Percentiles rank a stretch among this genome's conserved stretches.
Evolutionary conservation across 192 early-diverging fungal species (phyloP).

Genomic region (Backusella westeae): DNA sequence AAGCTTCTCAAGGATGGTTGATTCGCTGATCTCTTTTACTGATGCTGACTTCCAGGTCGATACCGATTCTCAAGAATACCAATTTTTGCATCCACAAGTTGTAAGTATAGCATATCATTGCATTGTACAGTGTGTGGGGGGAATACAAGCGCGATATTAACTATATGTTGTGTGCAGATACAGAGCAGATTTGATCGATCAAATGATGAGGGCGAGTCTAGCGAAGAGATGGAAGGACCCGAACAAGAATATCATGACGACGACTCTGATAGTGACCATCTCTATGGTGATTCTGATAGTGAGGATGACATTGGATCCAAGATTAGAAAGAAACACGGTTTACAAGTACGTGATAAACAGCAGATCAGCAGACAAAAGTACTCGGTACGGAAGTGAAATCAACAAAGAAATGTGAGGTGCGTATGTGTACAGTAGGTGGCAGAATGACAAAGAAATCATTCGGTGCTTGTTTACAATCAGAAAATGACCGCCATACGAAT

Average conservation of each 20-base stretch:
- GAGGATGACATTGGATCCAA: slow-evolving; percentile 40
- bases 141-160: not conserved
- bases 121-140: too few relatives aligned
- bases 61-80: slow-evolving; percentile 76
- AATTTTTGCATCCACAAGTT: slow-evolving; percentile 57
- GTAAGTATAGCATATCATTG: slow-evolving; percentile 6
- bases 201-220: slow-evolving; percentile 27
- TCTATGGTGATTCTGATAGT: slow-evolving; percentile 30
- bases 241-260: slow-evolving; percentile 17
- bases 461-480: slow-evolving; percentile 20
- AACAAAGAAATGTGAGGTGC: slow-evolving; percentile 7
- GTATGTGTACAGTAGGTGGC: slow-evolving; percentile 12
- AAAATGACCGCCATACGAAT: not conserved
- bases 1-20: slow-evolving; percentile 76
- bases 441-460: slow-evolving; percentile 26
- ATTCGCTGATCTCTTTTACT: slow-evolving; percentile 80
- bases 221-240: slow-evolving; percentile 21
- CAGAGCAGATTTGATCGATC: slow-evolving; percentile 2
- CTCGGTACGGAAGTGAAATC: slow-evolving; percentile 22
- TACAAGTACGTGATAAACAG: slow-evolving; percentile 17
- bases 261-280: slow-evolving; percentile 28
- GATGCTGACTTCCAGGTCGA: slow-evolving; percentile 94
- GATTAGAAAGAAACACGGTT: slow-evolving; percentile 32
- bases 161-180: not conserved
- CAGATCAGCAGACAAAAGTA: not conserved